These are phyloP conservation scores for Calonectria hawksworthii DNA, from an alignment of 2,329 filamentous ascomycete species.

Conservation along the genomic window DNA sequence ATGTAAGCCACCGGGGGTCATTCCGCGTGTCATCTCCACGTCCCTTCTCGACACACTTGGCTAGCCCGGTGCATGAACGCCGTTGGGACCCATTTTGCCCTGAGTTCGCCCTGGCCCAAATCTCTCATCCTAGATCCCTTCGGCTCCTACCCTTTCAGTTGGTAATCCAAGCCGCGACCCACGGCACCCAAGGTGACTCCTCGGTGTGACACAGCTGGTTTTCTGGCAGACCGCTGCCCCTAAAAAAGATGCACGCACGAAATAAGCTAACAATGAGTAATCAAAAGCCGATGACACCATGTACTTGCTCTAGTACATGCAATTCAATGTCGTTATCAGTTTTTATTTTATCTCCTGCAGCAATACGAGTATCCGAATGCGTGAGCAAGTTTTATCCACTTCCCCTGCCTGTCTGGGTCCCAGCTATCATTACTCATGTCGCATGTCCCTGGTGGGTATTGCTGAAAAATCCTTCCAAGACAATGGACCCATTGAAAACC, in stretches of 20 bases:
- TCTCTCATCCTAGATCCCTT: constrained; percentile 21
- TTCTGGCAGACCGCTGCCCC: not conserved
- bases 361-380: not conserved
- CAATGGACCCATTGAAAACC: not conserved
- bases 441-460: not conserved
- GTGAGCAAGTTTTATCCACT: not conserved
- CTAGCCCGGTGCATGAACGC: constrained; percentile 22
- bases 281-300: not conserved
- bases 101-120: constrained; percentile 17
- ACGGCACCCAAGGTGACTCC: not conserved
- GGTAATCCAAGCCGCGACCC: not conserved
- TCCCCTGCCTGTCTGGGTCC: not conserved
- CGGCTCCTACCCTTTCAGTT: not conserved
- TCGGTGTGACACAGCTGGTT: not conserved
- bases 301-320: not conserved
- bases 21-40: constrained; percentile 20
- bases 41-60: not conserved
- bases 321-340: not conserved
- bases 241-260: not conserved
- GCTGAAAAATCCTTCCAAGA: not conserved
- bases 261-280: not conserved
- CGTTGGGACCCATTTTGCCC: constrained; percentile 25
- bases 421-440: not conserved
- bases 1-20: constrained; percentile 15
- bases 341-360: not conserved